These are phyloP conservation scores for Thoreauomyces humboldtii DNA, from an alignment of 192 early-diverging fungal species.

Conservation along the genomic window DNA sequence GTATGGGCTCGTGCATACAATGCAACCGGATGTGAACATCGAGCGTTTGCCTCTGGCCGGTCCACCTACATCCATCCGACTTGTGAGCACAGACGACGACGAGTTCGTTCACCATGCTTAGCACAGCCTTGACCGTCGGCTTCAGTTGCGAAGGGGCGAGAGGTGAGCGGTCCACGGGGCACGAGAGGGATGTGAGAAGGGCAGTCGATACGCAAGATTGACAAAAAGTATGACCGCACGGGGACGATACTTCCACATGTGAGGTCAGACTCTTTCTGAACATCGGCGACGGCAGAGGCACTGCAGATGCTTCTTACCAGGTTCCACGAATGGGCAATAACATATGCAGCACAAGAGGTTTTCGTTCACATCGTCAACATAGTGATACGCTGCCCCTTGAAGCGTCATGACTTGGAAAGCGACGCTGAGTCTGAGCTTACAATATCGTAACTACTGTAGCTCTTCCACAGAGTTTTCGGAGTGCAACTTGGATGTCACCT, in stretches of 20 bases:
- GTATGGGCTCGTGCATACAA: constrained; percentile 49
- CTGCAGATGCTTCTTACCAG: constrained; percentile 16
- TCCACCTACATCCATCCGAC: constrained; percentile 52
- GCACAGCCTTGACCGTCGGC: constrained; percentile 57
- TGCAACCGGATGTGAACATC: constrained; percentile 52
- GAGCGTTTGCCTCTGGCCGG: constrained; percentile 58
- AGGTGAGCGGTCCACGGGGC: constrained; percentile 59
- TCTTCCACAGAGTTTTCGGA: too few relatives aligned
- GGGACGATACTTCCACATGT: constrained; percentile 18
- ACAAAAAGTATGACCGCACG: constrained; percentile 69
- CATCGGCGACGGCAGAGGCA: not conserved
- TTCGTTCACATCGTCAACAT: constrained; percentile 25
- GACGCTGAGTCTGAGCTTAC: too few relatives aligned
- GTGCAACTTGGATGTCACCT: too few relatives aligned
- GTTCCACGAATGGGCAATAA: constrained; percentile 47
- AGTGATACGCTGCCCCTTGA: constrained; percentile 13
- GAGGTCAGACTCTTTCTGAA: constrained; percentile 1
- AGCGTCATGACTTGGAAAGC: too few relatives aligned
- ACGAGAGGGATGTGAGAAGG: constrained; percentile 40
- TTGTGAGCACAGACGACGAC: constrained; percentile 55
- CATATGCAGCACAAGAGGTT: constrained; percentile 38
- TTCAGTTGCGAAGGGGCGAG: constrained; percentile 40
- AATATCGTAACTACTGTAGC: too few relatives aligned
- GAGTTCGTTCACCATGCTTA: constrained; percentile 68
- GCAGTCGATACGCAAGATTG: constrained; percentile 55